A percentile compares a stretch with the other conserved stretches of the same genome.
These are phyloP conservation scores for Phaeolepiota aurea DNA, from an alignment of 768 basidiomycete genomes.

Conservation along the genomic window DNA sequence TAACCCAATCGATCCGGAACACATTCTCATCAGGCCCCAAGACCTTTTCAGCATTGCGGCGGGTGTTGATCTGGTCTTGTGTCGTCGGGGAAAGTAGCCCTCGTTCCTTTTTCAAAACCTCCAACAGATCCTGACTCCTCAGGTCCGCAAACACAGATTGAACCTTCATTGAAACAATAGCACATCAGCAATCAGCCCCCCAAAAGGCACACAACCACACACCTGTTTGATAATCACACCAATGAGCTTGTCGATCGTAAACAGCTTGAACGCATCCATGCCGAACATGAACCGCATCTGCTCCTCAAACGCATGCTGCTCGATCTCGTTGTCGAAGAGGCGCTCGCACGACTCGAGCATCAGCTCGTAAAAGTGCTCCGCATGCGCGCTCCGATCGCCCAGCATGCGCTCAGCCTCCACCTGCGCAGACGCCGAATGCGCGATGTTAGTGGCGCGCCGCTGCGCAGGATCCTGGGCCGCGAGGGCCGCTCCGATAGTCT, in stretches of 20 bases:
- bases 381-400: constrained; percentile 30
- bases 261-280: constrained; percentile 78
- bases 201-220: constrained; percentile 7
- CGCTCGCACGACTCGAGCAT: constrained; percentile 83
- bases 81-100: constrained; percentile 48
- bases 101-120: constrained; percentile 62
- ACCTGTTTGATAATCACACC: constrained; percentile 88
- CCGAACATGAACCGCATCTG: constrained; percentile 84
- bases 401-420: constrained; percentile 17
- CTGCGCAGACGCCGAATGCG: too few species aligned
- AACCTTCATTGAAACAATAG: constrained; percentile 26
- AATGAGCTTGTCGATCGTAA: constrained; percentile 90
- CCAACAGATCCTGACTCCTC: constrained; percentile 66
- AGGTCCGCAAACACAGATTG: constrained; percentile 62
- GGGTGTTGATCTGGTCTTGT: constrained; percentile 64
- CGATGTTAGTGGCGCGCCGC: neutral
- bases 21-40: constrained; percentile 72
- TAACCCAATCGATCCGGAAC: constrained; percentile 76
- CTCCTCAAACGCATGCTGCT: constrained; percentile 83
- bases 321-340: constrained; percentile 88
- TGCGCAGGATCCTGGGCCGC: constrained; percentile 15
- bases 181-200: neutral
- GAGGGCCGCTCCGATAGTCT: constrained; percentile 50
- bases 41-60: constrained; percentile 60
- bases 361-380: constrained; percentile 72